phyloP scores from a whole-genome alignment of 225 moss, liverwort and hornwort genomes.

The Asterella californica region DNA sequence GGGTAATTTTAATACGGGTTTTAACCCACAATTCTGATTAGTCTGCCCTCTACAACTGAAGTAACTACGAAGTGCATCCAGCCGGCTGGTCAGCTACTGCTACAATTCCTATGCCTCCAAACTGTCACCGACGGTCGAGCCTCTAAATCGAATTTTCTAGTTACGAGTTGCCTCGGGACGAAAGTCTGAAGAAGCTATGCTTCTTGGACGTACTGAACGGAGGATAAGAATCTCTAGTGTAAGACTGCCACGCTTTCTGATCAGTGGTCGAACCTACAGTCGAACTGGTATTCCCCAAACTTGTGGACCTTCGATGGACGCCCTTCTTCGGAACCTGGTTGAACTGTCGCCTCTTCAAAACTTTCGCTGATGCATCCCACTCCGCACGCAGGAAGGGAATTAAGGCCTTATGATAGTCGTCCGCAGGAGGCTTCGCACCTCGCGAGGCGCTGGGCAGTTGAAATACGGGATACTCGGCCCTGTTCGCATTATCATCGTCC shows the following conservation, averaged over 20 bases:
- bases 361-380: slow-evolving; percentile 14
- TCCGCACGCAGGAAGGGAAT: slow-evolving; percentile 26
- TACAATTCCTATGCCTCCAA: too few species aligned
- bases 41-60: too few species aligned
- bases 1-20: too few species aligned
- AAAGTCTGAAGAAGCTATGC: slow-evolving; percentile 15
- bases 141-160: too few species aligned
- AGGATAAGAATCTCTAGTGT: slow-evolving; percentile 26
- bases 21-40: too few species aligned
- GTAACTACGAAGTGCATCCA: too few species aligned
- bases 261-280: background rate
- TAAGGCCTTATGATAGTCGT: slow-evolving; percentile 30
- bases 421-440: background rate
- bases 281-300: slow-evolving; percentile 7
- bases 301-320: slow-evolving; percentile 14
- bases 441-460: background rate
- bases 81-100: too few species aligned
- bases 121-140: too few species aligned
- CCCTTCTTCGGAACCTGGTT: background rate
- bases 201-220: slow-evolving; percentile 16
- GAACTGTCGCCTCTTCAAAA: slow-evolving; percentile 12
- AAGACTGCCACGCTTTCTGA: slow-evolving; percentile 27
- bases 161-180: background rate
- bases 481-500: background rate
- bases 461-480: background rate